These are phyloP conservation scores for Hemisphaericaspora xylofermentans DNA, from an alignment of 1,139 yeast genomes.

Conservation along the genomic window DNA sequence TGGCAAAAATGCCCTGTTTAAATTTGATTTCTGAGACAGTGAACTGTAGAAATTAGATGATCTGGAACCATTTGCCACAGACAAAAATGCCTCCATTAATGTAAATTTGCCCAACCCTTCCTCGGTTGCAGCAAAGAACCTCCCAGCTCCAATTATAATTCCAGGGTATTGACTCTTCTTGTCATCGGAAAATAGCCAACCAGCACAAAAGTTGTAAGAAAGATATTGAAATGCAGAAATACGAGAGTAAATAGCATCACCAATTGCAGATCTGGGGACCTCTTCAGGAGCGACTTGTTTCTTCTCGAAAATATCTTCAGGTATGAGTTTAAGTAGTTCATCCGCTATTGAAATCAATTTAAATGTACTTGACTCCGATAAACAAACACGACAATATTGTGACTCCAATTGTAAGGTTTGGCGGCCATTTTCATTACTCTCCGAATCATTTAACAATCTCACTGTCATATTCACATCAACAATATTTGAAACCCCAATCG, in stretches of 20 bases:
- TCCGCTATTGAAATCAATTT: slow-evolving; percentile 30
- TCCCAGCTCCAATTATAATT: slow-evolving; percentile 71
- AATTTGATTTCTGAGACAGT: slow-evolving; percentile 43
- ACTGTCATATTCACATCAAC: slow-evolving; percentile 41
- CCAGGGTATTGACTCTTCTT: slow-evolving; percentile 58
- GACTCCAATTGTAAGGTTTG: slow-evolving; percentile 60
- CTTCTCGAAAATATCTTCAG: slow-evolving; percentile 3
- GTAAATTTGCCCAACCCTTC: slow-evolving; percentile 65
- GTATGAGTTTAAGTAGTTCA: slow-evolving; percentile 8
- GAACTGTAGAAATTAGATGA: slow-evolving; percentile 52
- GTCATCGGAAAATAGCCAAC: slow-evolving; percentile 60
- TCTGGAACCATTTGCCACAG: slow-evolving; percentile 62
- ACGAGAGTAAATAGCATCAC: slow-evolving; percentile 50
- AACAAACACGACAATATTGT: slow-evolving; percentile 54
- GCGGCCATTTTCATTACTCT: slow-evolving; percentile 14
- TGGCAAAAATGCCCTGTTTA: slow-evolving; percentile 67
- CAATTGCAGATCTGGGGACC: slow-evolving; percentile 56
- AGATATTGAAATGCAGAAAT: slow-evolving; percentile 56
- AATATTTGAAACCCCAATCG: slow-evolving; percentile 46
- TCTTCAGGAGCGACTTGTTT: slow-evolving; percentile 24
- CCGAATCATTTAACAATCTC: slow-evolving; percentile 36
- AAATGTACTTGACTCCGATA: slow-evolving; percentile 53
- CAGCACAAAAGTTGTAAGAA: slow-evolving; percentile 68
- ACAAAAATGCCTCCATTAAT: slow-evolving; percentile 59
- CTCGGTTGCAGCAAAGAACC: slow-evolving; percentile 62